Evolutionary conservation across 306 rosid genomes (phyloP), one percentile per base, ranked within the genome.

Genomic region (Trifolium subterraneum): DNA sequence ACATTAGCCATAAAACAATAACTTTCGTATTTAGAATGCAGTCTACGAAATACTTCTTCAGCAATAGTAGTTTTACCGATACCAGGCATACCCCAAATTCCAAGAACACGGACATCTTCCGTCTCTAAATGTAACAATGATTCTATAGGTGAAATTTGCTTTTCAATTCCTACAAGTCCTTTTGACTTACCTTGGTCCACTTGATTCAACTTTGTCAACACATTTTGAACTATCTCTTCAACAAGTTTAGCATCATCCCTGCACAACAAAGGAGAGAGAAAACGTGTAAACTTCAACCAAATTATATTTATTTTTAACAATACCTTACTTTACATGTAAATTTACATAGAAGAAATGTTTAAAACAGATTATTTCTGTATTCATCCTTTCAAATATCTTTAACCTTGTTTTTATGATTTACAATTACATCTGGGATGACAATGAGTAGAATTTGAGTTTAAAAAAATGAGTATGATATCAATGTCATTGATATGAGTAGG

Each of bases 71-170:
- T 80, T 6, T 68, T 77, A 25, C 80, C 74, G 0, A 75, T 42
- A 2, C 77, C 73, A 1, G 68, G 73, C 47, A 75, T 70, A 4
- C 70, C 84, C 78, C 74, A 70, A 1, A 81, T 81, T 23, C 80
- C 74, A 44, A 81, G 15, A 7, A 75, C 4, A 11, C 10, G 45
- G 0, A 75, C 80, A 70, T 25, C 36, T 4, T 9, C 2, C 7
- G 33, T 56, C 0, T 39, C 68, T 42, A 16, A 7, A 19, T 33
- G 39, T 2, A 80, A 18, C 59, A 68, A 29, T 1, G 62, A 74
- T 61, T 80, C 67, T 18, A 80, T 7, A 14, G 13, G 54, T 25
- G 62, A 15, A 23, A 75, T 75, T 22, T 12, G 77, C 45, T 44
- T 23, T 4, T 44, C 58, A 55, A 81, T 71, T 70, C 84, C 78